Conservation (phyloP, 148 eudicot genomes). For the Vaccinium corymbosum region DNA sequence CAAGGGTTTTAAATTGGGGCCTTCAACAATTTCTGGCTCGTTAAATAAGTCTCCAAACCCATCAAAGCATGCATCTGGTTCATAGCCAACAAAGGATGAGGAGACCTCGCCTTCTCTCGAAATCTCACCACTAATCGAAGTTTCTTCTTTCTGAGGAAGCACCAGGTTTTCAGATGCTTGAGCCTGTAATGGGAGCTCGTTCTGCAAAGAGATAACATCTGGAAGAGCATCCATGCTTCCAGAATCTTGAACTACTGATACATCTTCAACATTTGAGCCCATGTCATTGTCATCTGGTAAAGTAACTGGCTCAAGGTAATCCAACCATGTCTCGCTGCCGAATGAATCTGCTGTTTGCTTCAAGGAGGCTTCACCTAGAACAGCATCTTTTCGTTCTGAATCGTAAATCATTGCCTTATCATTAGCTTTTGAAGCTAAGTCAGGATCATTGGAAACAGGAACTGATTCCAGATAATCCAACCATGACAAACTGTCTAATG, state of each 20-base stretch:
- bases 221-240: slow-evolving; percentile 25
- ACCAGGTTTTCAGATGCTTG: not conserved
- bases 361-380: slow-evolving; percentile 9
- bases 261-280: slow-evolving; percentile 19
- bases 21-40: slow-evolving; percentile 62
- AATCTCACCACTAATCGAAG: slow-evolving; percentile 9
- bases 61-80: slow-evolving; percentile 30
- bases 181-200: slow-evolving; percentile 24
- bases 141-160: slow-evolving; percentile 23
- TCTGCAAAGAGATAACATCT: slow-evolving; percentile 16
- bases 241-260: slow-evolving; percentile 23
- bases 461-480: slow-evolving; percentile 37
- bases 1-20: slow-evolving; percentile 22
- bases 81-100: not conserved
- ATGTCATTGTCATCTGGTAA: slow-evolving; percentile 27
- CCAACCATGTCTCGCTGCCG: slow-evolving; percentile 31
- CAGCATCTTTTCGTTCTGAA: slow-evolving; percentile 18
- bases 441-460: slow-evolving; percentile 19
- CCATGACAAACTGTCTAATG: slow-evolving; percentile 25
- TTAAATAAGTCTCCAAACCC: slow-evolving; percentile 75
- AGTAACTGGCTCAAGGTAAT: slow-evolving; percentile 29
- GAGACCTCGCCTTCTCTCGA: slow-evolving; percentile 6
- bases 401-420: not conserved
- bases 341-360: slow-evolving; percentile 10
- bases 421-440: slow-evolving; percentile 18